Evolutionary conservation across 805 yeast genomes (phyloP), one percentile per base, ranked within the genome.

Genomic region (Ogataea allantospora): DNA sequence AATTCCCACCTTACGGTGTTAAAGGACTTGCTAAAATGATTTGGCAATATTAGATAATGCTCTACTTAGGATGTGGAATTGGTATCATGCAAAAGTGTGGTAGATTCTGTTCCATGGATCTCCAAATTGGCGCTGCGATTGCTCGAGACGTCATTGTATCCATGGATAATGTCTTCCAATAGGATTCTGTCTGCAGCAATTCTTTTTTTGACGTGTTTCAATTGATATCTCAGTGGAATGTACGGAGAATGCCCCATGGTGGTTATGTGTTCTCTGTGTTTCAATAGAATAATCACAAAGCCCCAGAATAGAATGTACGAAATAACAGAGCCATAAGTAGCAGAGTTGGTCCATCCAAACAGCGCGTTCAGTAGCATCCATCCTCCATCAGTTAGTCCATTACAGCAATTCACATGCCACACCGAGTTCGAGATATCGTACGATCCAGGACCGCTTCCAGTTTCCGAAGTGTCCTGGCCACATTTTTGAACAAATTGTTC

Each of bases 321-420:
- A 5, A 73, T 58, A 1, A 88, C 88, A 14, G 95, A 84, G 4
- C 95, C 95, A 55, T 83, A 86, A 0, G 97, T 88, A 3, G 96
- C 96, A 46, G 89, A 78, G 58, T 88, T 88, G 10, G 93, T 88
- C 97, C 97, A 88, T 2, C 97, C 97, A 34, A 88, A 71, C 5
- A 88, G 68, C 1, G 95, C 96, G 23, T 89, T 87, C 52, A 85
- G 71, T 23, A 88, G 67, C 95, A 88, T 87, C 95, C 95, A 88
- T 21, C 81, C 78, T 4, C 95, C 95, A 54, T 88, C 96, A n/a
- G 75, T 83, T 49, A 85, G 83, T 16, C 95, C 95, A 58, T 88
- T 88, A 65, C 97, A 88, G 60, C 96, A 88, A 62, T 88, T 87
- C 17, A 88, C 95, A 58, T 88, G 97, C 97, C 97, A 88, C 2